Evolutionary conservation across 1,284 basidiomycete species (phyloP), one percentile per base, ranked within the genome.

Genomic region (Papiliotrema flavescens): DNA sequence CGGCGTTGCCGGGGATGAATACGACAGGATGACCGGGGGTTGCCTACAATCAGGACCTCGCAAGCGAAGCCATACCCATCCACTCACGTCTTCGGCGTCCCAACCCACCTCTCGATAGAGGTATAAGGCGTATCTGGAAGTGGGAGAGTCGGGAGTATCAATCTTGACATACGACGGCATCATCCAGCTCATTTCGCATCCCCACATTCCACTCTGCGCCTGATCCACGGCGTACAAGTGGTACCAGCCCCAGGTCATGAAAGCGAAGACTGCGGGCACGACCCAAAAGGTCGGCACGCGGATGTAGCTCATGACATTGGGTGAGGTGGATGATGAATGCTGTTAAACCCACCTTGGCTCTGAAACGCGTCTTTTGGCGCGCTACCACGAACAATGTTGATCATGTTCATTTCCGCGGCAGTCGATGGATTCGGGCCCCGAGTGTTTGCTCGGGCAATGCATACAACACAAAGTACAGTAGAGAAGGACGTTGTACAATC

Each of bases 151-250:
- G 82, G 28, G 84, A 86, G 84, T 88, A 84, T 15, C 82, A 78
- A 53, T 76, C 1, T 34, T 53, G 0, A 45, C 26, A 74, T 98
- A 98, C 5, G 87, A 87, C 0, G 94, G 95, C 4, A 84, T 89
- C 96, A 98, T 98, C 81, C 86, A 93, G 56, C 91, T 92, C 95
- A 98, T 98, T 51, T 90, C 85, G 76, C 95, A 99, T 1, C 75
- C 71, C 70, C 70, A 76, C 19, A 59, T 26, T 3, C 72, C 74
- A 5, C 65, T 63, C 3, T 24, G 45, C 6, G n/a, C 35, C 32
- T 59, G 61, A 48, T 65, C 63, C 4, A 3, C 6, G 2, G 45
- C 37, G 45, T 60, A 66, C 3, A 51, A 37, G 7, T 11, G 13
- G 19, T 48, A 61, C 46, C 46, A 48, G 8, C 19, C 35, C 32